A percentile compares a stretch with the other conserved stretches of the same genome.
Conservation (phyloP, 257 asterid species). For the Lithospermum erythrorhizon region DNA sequence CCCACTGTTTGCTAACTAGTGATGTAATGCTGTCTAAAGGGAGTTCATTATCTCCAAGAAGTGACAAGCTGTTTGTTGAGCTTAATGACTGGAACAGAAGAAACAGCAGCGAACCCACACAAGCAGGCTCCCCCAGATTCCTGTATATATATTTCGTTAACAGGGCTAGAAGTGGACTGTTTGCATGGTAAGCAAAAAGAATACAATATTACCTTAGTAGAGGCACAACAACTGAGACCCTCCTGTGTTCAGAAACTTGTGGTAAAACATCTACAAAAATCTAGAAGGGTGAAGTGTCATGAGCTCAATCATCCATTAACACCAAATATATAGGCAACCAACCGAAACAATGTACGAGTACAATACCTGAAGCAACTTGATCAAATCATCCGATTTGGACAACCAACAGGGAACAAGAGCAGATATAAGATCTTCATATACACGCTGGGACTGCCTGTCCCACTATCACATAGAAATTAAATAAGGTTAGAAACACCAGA, state of each 20-base stretch:
- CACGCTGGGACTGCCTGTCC: slow-evolving; percentile 76
- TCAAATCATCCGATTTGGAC: slow-evolving; percentile 41
- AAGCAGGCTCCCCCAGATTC: slow-evolving; percentile 61
- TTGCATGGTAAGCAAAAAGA: slow-evolving; percentile 6
- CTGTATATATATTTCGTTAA: slow-evolving; percentile 49
- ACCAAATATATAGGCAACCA: slow-evolving; percentile 1
- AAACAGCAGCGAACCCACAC: slow-evolving; percentile 66
- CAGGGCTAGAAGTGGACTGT: slow-evolving; percentile 10
- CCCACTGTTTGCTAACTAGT: slow-evolving; percentile 50
- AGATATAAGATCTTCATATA: slow-evolving; percentile 78
- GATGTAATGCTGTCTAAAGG: slow-evolving; percentile 30
- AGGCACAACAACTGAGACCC: slow-evolving; percentile 48
- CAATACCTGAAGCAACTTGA: slow-evolving; percentile 73
- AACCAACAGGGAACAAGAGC: slow-evolving; percentile 87
- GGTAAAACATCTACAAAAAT: slow-evolving; percentile 72
- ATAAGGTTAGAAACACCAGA: slow-evolving; percentile 8
- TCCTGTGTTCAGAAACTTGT: slow-evolving; percentile 59
- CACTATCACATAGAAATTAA: slow-evolving; percentile 38
- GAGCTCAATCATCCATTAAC: slow-evolving; percentile 2
- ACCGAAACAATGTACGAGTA: slow-evolving; percentile 5
- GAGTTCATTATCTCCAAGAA: slow-evolving; percentile 21
- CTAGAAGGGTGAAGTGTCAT: slow-evolving; percentile 27
- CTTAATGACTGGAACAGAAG: slow-evolving; percentile 58
- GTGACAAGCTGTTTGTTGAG: slow-evolving; percentile 33
- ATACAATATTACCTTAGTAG: slow-evolving; percentile 48